phyloP scores from a whole-genome alignment of 371 early-diverging fungal genomes.

The Rhizomucor pusillus region DNA sequence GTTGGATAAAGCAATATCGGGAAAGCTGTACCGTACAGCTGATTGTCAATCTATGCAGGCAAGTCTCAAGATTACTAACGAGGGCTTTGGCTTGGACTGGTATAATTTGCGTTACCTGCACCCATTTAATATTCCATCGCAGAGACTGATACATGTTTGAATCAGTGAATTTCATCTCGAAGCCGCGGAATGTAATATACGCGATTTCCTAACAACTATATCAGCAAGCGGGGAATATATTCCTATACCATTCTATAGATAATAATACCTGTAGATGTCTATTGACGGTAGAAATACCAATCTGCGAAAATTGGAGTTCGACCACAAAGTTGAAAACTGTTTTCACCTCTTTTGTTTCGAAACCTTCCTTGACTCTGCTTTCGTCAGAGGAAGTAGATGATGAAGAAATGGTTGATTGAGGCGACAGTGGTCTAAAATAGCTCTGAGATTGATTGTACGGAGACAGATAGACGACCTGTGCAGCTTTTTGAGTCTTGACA shows the following conservation, averaged over 20 bases:
- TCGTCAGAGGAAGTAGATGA: constrained; percentile 15
- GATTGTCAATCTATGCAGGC: constrained; percentile 74
- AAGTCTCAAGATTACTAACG: not conserved
- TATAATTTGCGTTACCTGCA: constrained; percentile 51
- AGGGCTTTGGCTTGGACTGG: too few species aligned
- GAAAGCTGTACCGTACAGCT: constrained; percentile 67
- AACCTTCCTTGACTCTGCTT: constrained; percentile 44
- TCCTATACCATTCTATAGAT: not conserved
- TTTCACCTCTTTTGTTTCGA: constrained; percentile 52
- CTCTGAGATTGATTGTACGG: constrained; percentile 69
- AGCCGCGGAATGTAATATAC: constrained; percentile 67
- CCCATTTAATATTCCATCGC: constrained; percentile 69
- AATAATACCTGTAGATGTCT: constrained; percentile 28
- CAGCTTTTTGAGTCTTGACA: constrained; percentile 79
- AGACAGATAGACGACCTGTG: constrained; percentile 75
- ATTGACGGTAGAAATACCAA: constrained; percentile 81
- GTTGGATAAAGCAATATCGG: constrained; percentile 88
- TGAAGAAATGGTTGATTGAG: constrained; percentile 13
- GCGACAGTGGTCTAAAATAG: constrained; percentile 48
- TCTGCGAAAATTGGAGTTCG: constrained; percentile 44
- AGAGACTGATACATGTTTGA: constrained; percentile 65
- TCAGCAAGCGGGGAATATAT: not conserved
- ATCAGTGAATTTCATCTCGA: constrained; percentile 67
- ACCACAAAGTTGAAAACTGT: constrained; percentile 32
- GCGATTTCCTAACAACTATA: constrained; percentile 55